Base-by-base conservation (phyloP, 495 filamentous ascomycete species). In the Podospora tetraspora region DNA sequence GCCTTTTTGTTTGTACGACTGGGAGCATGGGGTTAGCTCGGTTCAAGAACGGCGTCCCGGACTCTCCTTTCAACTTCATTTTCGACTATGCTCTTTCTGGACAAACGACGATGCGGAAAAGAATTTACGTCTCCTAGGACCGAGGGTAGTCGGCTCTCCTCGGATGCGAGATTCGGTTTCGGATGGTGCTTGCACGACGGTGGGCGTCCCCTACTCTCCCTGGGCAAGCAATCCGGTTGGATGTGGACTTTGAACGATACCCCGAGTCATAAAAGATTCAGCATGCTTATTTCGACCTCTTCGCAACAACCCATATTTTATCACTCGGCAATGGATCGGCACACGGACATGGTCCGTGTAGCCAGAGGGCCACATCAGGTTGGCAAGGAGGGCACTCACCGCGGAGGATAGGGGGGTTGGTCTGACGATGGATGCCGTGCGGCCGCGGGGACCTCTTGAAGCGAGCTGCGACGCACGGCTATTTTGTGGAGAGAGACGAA, bases 21-120 rank as follows among this genome's bases (percentile, higher is more conserved):
- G 27, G 19, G 29, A 52, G 21, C 65, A 66, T 56, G 16, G 12
- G 32, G 22, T 32, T 21, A 11, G 63, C 37, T 68, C 61, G 61
- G 52, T 37, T 65, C 27, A 23, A 34, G 21, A 66, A 61, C 22
- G 62, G 61, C 67, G 67, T 64, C 67, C 67, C 24, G 67, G 67
- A 16, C 59, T 64, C 64, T 64, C 59, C 22, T 59, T 16, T 67
- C 19, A 56, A 16, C 24, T 57, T 67, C 59, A 62, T 64, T 64
- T 57, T 64, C 37, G 27, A 27, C 21, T 27, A 56, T 27, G 32
- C 43, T 64, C 37, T 64, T 64, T 64, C 62, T 64, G 62, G 62
- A 59, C 52, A 59, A 65, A 66, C 63, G 63, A 65, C 56, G 56
- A 56, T 25, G 58, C 30, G 63, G 63, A 24, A 66, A 66, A 59